Base-by-base conservation (phyloP, 768 basidiomycete species). In the Leccinum longicurvipes region DNA sequence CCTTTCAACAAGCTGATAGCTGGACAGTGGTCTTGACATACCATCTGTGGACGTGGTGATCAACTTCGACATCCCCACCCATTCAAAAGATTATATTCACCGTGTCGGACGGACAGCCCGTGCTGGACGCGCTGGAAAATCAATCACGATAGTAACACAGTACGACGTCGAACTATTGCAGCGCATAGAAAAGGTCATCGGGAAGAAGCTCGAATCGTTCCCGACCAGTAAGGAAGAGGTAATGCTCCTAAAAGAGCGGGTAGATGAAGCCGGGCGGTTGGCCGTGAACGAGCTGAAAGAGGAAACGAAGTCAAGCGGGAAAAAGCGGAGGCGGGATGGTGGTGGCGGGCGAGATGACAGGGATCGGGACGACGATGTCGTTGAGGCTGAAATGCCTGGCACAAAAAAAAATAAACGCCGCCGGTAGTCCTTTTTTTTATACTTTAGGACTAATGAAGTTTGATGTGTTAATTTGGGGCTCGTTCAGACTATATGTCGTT, bases 61-160 rank as follows among this genome's bases (percentile, higher is more conserved):
- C 73, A 99, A 99, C 74, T 99, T 92, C 71, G 95, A 97, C 71
- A 89, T 98, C 60, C 97, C 97, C 1, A 92, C 92, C 1, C 92
- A 98, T 70, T 98, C 95, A 15, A 98, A 99, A 76, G 97, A 98
- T 71, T 99, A 99, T 73, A 97, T 99, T 49, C 97, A 99, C 69
- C 86, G 97, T 44, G 97, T 99, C 10, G 97, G 97, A 36, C 85
- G 97, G 54, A 99, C 97, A 29, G 97, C 97, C 6, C 89, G 97
- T 67, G 97, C 97, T 3, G 97, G 97, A n/a, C 84, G 97, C 42
- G 85, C 93, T 2, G 97, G 97, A 44, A 98, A 98, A 75, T 87
- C 92, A 1, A 90, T 99, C 64, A 97, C 95, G n/a, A 82, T 99
- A 41, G 94, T 98, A 23, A 93, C 96, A 6, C 97, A 99, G 73